phyloP scores from a whole-genome alignment of 1,284 basidiomycete species.

The Boletus subluridellus region DNA sequence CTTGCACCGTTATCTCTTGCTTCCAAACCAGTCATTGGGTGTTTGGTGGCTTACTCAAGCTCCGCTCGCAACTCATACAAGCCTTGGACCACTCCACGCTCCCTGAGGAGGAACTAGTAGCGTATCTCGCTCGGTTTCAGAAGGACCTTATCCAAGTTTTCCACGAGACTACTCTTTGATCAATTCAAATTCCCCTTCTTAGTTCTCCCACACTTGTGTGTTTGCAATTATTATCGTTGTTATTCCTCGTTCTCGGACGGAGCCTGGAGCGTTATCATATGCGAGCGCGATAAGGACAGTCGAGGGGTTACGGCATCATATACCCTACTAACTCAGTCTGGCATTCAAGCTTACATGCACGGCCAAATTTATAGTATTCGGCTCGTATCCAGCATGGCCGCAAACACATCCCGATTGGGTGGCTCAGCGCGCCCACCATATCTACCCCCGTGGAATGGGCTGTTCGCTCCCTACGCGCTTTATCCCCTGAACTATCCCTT shows the following conservation, averaged over 20 bases:
- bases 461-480: background rate
- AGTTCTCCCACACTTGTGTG: background rate
- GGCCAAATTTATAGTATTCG: background rate
- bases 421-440: conserved; percentile 10
- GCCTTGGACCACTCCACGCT: conserved; percentile 64
- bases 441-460: conserved; percentile 14
- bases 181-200: background rate
- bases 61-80: conserved; percentile 66
- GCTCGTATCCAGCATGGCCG: background rate
- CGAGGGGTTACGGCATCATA: conserved; percentile 11
- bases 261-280: conserved; percentile 17
- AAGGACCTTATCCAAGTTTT: conserved; percentile 61
- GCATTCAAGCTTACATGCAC: background rate
- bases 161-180: conserved; percentile 30
- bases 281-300: background rate
- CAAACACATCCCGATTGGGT: conserved; percentile 14
- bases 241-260: background rate
- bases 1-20: background rate
- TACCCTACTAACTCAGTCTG: background rate
- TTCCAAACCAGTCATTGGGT: background rate
- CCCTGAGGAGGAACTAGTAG: conserved; percentile 61
- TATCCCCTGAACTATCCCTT: background rate
- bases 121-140: conserved; percentile 65
- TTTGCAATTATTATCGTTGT: conserved; percentile 8
- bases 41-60: conserved; percentile 39